Percentiles rank a stretch among this genome's conserved stretches.
These are phyloP conservation scores for Castanopsis chinensis DNA, from an alignment of 306 rosid genomes.

Conservation along the genomic window DNA sequence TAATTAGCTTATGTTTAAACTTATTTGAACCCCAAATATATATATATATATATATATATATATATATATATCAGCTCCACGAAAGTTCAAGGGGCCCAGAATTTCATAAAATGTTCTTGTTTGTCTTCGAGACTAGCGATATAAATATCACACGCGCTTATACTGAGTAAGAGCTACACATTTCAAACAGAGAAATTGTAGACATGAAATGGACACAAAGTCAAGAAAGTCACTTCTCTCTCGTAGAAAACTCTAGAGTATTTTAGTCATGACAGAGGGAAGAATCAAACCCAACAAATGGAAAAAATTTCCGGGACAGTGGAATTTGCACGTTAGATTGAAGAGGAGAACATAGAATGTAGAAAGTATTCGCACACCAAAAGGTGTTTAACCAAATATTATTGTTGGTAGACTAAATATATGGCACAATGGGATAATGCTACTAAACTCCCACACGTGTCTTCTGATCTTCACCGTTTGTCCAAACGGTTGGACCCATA, in stretches of 20 bases:
- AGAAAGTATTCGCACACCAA: constrained; percentile 41
- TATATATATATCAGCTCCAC: no score
- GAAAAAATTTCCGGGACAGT: constrained; percentile 21
- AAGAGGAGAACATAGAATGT: neutral
- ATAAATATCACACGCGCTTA: constrained; percentile 6
- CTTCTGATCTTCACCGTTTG: constrained; percentile 13
- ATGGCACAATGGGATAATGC: constrained; percentile 8
- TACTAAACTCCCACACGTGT: constrained; percentile 18
- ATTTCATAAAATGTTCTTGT: neutral
- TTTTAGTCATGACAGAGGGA: constrained; percentile 24
- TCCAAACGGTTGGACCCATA: neutral
- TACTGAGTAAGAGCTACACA: neutral
- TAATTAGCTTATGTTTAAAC: no score
- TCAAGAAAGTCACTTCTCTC: constrained; percentile 38
- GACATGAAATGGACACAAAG: constrained; percentile 27
- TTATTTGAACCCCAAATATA: no score
- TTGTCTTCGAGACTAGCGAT: neutral
- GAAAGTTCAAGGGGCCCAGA: no score
- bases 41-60: no score
- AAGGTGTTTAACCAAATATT: constrained; percentile 28
- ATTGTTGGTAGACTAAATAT: constrained; percentile 22
- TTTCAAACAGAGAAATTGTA: constrained; percentile 26
- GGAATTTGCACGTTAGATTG: constrained; percentile 29
- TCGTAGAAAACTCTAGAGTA: constrained; percentile 16
- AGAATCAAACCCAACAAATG: constrained; percentile 17